Evolutionary conservation across 352 stramenopile species (phyloP), one percentile per base, ranked within the genome.

Genomic region (Thraustotheca clavata): DNA sequence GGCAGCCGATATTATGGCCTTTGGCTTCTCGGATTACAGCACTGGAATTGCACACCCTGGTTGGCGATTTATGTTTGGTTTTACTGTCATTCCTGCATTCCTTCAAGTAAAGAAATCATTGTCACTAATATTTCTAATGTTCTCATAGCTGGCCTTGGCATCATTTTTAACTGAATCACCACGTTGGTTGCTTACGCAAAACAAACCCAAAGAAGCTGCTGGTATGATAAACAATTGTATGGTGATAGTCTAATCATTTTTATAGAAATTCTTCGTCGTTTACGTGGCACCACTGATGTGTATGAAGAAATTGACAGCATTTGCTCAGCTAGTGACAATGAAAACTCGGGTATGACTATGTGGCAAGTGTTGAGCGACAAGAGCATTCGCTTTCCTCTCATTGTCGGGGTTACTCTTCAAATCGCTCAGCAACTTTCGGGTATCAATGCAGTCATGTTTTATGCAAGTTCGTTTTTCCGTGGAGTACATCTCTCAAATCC

Each of bases 221-320:
- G 57, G 57, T 65, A 33, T 27, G 39, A 20, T 2, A 1, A 24
- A 61, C 32, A 7, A 18, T 33, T 27, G n/a, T 31, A 12, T 26
- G 20, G 7, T 32, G 26, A 62, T 59, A 47, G 22, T 0, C 33
- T 4, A 35, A 27, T 49, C 3, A 5, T 2, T 11, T 11, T 6
- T 1, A 1, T 62, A 65, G 78, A 89, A 59, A 86, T 89, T 50
- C 41, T 89, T 57, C 76, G 80, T 24, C 70, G 76, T 18, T 60
- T 89, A 34, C 78, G 80, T 61, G 80, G 78, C n/a, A 80, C 76
- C 2, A 86, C 80, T 27, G 80, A 89, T 68, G 80, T 89, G 40
- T 87, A 89, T 60, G 80, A 89, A 60, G 80, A 89, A 65, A 87
- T 89, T 40, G 80, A 89, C 65, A 87, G 78, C 71, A 89, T 89